Evolutionary conservation across 148 eudicot species (phyloP).

Genomic region (Suaeda aralocaspica): DNA sequence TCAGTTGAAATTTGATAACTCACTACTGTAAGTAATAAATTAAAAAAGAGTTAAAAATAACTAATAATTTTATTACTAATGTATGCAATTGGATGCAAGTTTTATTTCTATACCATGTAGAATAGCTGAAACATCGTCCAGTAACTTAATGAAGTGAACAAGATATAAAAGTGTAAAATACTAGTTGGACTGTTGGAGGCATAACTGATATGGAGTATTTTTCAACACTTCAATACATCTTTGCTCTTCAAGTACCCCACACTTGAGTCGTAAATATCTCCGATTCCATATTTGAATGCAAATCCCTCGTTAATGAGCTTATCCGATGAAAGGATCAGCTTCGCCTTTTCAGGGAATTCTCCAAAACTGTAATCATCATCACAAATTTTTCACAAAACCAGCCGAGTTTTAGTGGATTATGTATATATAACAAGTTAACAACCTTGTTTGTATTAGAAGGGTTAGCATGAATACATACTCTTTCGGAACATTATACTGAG

Average conservation of each 20-base stretch:
- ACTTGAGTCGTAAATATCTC: conserved; percentile 51
- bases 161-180: too few species aligned
- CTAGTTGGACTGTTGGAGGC: too few species aligned
- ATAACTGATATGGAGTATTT: not conserved
- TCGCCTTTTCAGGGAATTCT: conserved; percentile 47
- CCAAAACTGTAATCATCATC: conserved; percentile 38
- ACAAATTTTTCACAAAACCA: not conserved
- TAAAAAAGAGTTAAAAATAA: too few species aligned
- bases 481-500: conserved; percentile 51
- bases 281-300: conserved; percentile 56
- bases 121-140: too few species aligned
- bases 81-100: too few species aligned
- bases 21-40: too few species aligned
- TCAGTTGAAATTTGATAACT: too few species aligned
- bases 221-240: conserved; percentile 44
- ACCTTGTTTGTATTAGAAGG: too few species aligned
- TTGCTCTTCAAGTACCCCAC: conserved; percentile 44
- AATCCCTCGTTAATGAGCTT: conserved; percentile 68
- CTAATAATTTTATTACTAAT: too few species aligned
- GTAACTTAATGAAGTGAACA: too few species aligned
- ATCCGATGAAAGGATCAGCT: conserved; percentile 57
- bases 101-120: too few species aligned
- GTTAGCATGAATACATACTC: conserved; percentile 28
- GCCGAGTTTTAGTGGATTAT: not conserved
- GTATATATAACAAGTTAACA: too few species aligned